These are phyloP conservation scores for Melanopsichium pennsylvanicum DNA, from an alignment of 1,284 basidiomycete species.

Conservation along the genomic window DNA sequence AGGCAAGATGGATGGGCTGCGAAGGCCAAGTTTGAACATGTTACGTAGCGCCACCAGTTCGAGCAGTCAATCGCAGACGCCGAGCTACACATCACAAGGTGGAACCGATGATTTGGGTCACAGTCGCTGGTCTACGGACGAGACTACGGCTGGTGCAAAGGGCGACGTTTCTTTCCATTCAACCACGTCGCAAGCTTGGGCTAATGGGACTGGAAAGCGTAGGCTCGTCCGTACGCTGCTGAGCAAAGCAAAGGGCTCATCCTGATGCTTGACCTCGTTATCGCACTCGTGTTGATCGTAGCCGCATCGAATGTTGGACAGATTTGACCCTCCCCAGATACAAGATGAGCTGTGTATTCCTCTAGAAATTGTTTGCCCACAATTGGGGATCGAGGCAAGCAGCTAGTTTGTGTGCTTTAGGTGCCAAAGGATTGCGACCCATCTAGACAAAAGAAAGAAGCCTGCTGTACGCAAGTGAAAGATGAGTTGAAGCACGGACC, in stretches of 20 bases:
- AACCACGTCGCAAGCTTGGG: not conserved
- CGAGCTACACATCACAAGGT: conserved; percentile 7
- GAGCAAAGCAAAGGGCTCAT: conserved; percentile 35
- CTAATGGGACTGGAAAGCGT: conserved; percentile 6
- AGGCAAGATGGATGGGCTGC: conserved; percentile 28
- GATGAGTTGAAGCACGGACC: too few species aligned
- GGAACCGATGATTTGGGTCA: conserved; percentile 11
- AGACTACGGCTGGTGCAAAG: not conserved
- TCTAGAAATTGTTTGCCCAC: too few species aligned
- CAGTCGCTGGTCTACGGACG: conserved; percentile 22
- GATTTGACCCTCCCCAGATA: too few species aligned
- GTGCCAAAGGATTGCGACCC: too few species aligned
- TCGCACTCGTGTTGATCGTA: too few species aligned
- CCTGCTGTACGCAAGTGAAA: too few species aligned
- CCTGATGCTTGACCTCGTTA: too few species aligned
- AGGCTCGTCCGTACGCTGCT: conserved; percentile 35
- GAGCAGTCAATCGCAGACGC: conserved; percentile 26
- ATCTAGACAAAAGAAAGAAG: too few species aligned
- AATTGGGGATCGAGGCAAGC: too few species aligned
- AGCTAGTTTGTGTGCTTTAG: too few species aligned
- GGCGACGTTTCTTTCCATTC: not conserved
- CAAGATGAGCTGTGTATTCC: too few species aligned
- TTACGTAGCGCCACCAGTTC: conserved; percentile 30
- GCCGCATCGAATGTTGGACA: too few species aligned
- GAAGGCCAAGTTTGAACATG: conserved; percentile 40